These are phyloP conservation scores for Xylaria acuta DNA, from an alignment of 495 filamentous ascomycete species.

Conservation along the genomic window DNA sequence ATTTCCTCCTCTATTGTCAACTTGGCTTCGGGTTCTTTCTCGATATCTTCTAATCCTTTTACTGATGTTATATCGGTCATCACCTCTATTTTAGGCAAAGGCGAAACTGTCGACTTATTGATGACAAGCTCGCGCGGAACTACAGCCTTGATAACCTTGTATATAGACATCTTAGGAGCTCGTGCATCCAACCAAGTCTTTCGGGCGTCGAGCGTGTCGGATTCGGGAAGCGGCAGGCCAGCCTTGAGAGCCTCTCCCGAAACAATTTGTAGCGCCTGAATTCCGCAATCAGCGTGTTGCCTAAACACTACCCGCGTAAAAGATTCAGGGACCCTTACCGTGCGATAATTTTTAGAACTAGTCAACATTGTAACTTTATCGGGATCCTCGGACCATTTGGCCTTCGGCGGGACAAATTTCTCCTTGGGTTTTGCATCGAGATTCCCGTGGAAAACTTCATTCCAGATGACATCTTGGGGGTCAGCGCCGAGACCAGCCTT, in stretches of 20 bases:
- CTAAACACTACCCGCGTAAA: background rate
- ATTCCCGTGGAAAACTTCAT: conserved; percentile 19
- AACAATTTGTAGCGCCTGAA: background rate
- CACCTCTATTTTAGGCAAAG: background rate
- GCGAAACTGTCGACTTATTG: background rate
- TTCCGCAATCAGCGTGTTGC: background rate
- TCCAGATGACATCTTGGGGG: conserved; percentile 17
- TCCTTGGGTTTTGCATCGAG: background rate
- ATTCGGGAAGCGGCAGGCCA: background rate
- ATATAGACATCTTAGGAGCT: background rate
- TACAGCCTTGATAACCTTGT: background rate
- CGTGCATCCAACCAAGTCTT: background rate
- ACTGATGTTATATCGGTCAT: background rate
- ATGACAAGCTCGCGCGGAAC: background rate
- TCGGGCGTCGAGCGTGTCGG: conserved; percentile 1
- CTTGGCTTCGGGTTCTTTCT: background rate
- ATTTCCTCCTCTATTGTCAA: background rate
- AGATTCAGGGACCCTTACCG: background rate
- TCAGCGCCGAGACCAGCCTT: conserved; percentile 27
- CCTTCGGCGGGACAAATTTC: conserved; percentile 8
- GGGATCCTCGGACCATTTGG: conserved; percentile 12
- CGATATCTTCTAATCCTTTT: background rate
- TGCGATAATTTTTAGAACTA: background rate
- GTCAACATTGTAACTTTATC: conserved; percentile 4
- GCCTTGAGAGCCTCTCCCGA: background rate